Conservation (phyloP, 2,329 filamentous ascomycete species). For the Xylaria sp. region DNA sequence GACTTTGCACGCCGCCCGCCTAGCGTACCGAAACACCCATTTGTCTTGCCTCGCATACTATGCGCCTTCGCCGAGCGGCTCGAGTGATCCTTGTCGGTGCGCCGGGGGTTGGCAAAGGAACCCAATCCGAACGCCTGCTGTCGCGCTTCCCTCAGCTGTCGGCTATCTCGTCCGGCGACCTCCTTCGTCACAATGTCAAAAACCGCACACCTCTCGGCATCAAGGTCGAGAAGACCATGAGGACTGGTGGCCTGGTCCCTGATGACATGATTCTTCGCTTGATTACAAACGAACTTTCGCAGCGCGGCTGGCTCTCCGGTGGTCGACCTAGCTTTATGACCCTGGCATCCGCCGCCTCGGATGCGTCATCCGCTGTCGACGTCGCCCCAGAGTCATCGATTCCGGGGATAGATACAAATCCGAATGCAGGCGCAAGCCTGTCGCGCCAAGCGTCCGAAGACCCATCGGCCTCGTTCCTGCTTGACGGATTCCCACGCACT, state of each 20-base stretch:
- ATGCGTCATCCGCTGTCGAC: constrained; percentile 38
- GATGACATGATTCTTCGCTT: constrained; percentile 91
- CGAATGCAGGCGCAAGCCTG: constrained; percentile 46
- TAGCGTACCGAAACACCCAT: constrained; percentile 19
- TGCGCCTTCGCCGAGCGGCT: constrained; percentile 79
- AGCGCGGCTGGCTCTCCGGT: constrained; percentile 79
- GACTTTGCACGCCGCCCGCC: not conserved
- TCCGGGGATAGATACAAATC: constrained; percentile 46
- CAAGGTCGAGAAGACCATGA: constrained; percentile 88
- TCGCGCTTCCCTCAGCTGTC: constrained; percentile 86
- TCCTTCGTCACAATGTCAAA: constrained; percentile 91
- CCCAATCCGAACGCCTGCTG: constrained; percentile 88
- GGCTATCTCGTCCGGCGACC: constrained; percentile 90
- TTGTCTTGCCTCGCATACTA: constrained; percentile 42
- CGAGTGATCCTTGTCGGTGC: constrained; percentile 94
- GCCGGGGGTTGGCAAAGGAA: constrained; percentile 96
- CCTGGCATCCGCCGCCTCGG: constrained; percentile 51
- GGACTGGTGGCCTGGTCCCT: constrained; percentile 84
- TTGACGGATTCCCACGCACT: constrained; percentile 95
- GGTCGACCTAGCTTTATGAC: constrained; percentile 57
- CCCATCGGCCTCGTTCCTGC: constrained; percentile 85
- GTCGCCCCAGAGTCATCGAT: constrained; percentile 47
- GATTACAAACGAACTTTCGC: constrained; percentile 86
- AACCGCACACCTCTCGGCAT: constrained; percentile 85
- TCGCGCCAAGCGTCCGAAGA: constrained; percentile 62